A percentile compares a stretch with the other conserved stretches of the same genome.
Evolutionary conservation across 768 basidiomycete genomes (phyloP).

Genomic region (Tulasnella sp.): DNA sequence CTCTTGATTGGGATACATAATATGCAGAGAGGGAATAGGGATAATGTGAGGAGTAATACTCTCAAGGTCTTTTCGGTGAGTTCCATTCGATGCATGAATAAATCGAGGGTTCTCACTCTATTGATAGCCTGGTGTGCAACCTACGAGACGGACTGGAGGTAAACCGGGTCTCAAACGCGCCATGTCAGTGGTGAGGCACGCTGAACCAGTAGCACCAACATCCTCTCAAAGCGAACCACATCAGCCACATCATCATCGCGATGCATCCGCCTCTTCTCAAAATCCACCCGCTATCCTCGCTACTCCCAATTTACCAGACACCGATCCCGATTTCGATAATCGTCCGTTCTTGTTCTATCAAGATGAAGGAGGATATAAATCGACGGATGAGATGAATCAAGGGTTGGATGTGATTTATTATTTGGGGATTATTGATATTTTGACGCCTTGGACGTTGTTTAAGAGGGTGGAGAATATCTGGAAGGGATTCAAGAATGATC

Average conservation of each 20-base stretch:
- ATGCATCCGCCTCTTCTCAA: too few species aligned
- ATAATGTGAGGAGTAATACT: conserved; percentile 82
- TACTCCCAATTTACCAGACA: conserved; percentile 45
- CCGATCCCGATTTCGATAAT: conserved; percentile 48
- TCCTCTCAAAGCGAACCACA: too few species aligned
- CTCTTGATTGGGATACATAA: conserved; percentile 89
- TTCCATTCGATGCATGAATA: conserved; percentile 17
- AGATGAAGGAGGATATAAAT: conserved; percentile 85
- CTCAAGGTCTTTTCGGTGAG: conserved; percentile 84
- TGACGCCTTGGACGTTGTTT: conserved; percentile 67
- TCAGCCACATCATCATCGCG: too few species aligned
- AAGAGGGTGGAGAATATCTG: conserved; percentile 85
- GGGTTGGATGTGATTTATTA: conserved; percentile 74
- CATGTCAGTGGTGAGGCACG: too few species aligned
- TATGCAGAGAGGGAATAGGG: conserved; percentile 78
- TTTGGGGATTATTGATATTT: conserved; percentile 90
- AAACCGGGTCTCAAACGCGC: too few species aligned
- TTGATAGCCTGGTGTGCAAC: too few species aligned
- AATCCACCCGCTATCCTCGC: conserved; percentile 45
- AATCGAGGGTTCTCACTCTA: conserved; percentile 1
- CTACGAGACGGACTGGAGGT: too few species aligned
- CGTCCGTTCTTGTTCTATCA: conserved; percentile 85
- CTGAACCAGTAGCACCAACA: too few species aligned
- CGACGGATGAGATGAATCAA: conserved; percentile 76
- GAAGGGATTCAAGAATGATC: conserved; percentile 79